Base-by-base conservation (phyloP, 106 monocot species). In the Alisma plantagoaquatica region DNA sequence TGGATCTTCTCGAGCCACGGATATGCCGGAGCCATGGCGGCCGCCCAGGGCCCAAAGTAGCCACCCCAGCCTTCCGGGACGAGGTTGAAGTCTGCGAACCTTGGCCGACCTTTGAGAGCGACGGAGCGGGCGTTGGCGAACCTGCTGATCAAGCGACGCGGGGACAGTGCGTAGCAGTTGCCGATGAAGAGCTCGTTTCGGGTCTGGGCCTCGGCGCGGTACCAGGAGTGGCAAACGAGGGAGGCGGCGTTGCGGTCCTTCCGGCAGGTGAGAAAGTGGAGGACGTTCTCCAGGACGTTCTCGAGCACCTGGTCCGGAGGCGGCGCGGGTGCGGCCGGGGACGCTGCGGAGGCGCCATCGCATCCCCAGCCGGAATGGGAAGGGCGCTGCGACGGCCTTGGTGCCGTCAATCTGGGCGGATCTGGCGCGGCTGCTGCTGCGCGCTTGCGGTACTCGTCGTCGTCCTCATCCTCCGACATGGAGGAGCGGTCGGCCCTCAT, bases 101-200 rank as follows among this genome's bases (percentile, higher is more conserved):
- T 63, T 10, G 89, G 89, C 62, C 80, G 67, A 41, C 86, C 86
- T 57, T 86, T 86, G 22, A 86, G 70, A 26, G 73, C 33, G 28
- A 86, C 43, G 22, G 79, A 49, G 18, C 50, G 56, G 54, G 66
- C 49, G 27, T 33, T 3, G 3, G 45, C 51, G 75, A 91, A 91
- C 24, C 91, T 64, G 19, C 56, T 70, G n/a, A 66, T 23, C 18
- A 61, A 72, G 18, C 71, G 65, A 27, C 11, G 43, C 3, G 91
- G 91, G 22, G 66, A 59, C 31, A 91, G 78, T n/a, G 91, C 71
- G 59, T 91, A 91, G 70, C 85, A 85, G 78, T 91, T 91, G 1
- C 91, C 91, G 56, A 91, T 63, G 70, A 91, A 91, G 19, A 91
- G 59, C 26, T 91, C 85, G 15, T 51, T 57, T 27, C 91, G 74